A percentile compares a stretch with the other conserved stretches of the same genome.
Conservation (phyloP, 2,329 filamentous ascomycete species). For the Verticillium nubilum region DNA sequence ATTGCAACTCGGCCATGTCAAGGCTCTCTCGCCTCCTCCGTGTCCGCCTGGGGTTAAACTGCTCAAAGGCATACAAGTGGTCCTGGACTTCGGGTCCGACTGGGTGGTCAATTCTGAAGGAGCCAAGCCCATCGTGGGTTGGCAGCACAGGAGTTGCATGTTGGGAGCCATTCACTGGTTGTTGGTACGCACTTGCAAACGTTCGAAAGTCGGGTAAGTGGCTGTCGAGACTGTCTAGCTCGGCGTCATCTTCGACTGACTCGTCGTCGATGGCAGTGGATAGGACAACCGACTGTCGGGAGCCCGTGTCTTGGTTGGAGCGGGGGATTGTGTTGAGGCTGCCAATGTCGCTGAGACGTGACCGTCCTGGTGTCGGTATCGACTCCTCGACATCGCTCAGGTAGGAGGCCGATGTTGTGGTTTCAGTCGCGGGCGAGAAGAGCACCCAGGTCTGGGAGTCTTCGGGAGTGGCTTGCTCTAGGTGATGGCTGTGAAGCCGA, state of each 20-base stretch:
- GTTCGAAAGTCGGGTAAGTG: conserved; percentile 85
- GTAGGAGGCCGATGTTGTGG: conserved; percentile 56
- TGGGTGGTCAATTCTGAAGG: conserved; percentile 64
- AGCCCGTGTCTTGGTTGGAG: conserved; percentile 47
- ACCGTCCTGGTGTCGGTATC: conserved; percentile 62
- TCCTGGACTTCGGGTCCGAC: conserved; percentile 63
- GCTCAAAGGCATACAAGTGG: conserved; percentile 84
- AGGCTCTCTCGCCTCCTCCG: conserved; percentile 48
- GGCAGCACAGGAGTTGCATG: conserved; percentile 62
- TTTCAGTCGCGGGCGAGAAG: conserved; percentile 70
- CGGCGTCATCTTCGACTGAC: conserved; percentile 59
- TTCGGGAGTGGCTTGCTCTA: conserved; percentile 39
- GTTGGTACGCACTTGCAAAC: conserved; percentile 36
- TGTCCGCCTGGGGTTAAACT: conserved; percentile 68
- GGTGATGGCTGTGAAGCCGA: conserved; percentile 19
- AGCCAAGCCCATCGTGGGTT: conserved; percentile 84
- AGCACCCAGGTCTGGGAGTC: conserved; percentile 94
- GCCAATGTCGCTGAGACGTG: conserved; percentile 73
- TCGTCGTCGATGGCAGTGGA: conserved; percentile 29
- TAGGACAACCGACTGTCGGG: conserved; percentile 30
- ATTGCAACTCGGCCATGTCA: conserved; percentile 43
- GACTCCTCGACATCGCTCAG: conserved; percentile 63
- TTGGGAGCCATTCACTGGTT: conserved; percentile 45
- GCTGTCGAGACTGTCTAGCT: conserved; percentile 90
- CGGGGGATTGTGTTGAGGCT: conserved; percentile 66